Evolutionary conservation across 805 yeast genomes (phyloP), one percentile per base, ranked within the genome.

Genomic region (Ogataea henricii): DNA sequence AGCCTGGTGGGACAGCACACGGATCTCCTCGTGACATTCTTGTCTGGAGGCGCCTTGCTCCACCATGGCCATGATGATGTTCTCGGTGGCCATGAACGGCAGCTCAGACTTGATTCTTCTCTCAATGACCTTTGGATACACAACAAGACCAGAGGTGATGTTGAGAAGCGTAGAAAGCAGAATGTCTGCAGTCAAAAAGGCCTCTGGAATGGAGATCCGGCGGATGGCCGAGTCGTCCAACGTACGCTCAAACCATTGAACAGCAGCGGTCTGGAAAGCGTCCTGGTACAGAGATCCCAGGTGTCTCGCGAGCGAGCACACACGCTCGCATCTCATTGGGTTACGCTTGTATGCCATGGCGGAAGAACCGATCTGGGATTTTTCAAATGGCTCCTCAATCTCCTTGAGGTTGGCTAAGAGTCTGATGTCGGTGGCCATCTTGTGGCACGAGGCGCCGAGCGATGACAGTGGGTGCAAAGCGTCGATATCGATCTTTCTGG

Each of bases 311-410:
- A 94, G 79, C n/a, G 99, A 94, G 75, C 99, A 94, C 51, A 94
- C 97, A 71, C 99, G 84, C 77, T 94, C 99, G 66, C 92, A 86
- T 77, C 99, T 87, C 99, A 94, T 94, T 71, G 99, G 99, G 75
- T 94, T 94, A 76, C 99, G 86, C 82, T 94, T 94, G 78, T 94
- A 94, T 25, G 99, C 99, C 99, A 94, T 94, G 36, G 99, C 99
- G 47, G 89, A 81, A 10, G 97, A 90, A 35, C 99, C 99, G 65
- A 94, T 94, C 78, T 94, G 99, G n/a, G 91, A 83, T 74, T 88
- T 89, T 77, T 94, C 99, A 67, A 94, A 94, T 23, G 99, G 99
- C 73, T 94, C 99, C 75, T 94, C 99, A 57, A 94, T 73, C 76
- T 94, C 99, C 74, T 94, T 94, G 75, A 94, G 81, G 73, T 94